These are phyloP conservation scores for Inga leiocalycina DNA, from an alignment of 306 rosid genomes.

Conservation along the genomic window DNA sequence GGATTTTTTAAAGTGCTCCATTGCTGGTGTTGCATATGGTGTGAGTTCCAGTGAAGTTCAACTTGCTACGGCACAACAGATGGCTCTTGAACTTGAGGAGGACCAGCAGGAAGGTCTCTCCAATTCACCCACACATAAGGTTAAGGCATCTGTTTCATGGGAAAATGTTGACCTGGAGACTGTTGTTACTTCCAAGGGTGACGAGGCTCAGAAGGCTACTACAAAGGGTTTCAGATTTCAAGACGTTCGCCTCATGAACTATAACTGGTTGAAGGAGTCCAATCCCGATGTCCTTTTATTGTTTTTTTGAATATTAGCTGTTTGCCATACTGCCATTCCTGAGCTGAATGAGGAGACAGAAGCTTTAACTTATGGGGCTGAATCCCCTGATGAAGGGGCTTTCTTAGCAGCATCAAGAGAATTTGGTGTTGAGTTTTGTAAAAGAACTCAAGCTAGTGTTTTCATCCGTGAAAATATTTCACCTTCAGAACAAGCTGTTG, in stretches of 20 bases:
- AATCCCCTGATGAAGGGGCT: conserved; percentile 98
- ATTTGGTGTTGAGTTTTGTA: conserved; percentile 92
- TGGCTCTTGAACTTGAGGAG: conserved; percentile 73
- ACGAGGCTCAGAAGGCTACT: conserved; percentile 50
- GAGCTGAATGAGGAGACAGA: conserved; percentile 81
- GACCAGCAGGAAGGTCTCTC: conserved; percentile 52
- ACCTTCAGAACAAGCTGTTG: conserved; percentile 57
- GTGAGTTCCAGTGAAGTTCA: too few species aligned
- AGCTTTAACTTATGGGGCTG: conserved; percentile 80
- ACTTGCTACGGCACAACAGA: conserved; percentile 89
- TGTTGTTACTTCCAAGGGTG: conserved; percentile 56
- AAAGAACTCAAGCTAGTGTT: conserved; percentile 82
- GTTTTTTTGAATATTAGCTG: conserved; percentile 81
- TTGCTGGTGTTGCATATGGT: conserved; percentile 88
- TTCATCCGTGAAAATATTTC: conserved; percentile 62
- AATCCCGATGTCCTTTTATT: conserved; percentile 53
- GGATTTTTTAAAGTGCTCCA: conserved; percentile 98
- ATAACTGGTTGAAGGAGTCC: conserved; percentile 86
- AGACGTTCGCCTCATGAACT: conserved; percentile 76
- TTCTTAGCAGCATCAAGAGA: conserved; percentile 95
- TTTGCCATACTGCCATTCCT: conserved; percentile 97
- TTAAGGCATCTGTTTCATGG: conserved; percentile 30
- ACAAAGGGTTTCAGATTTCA: conserved; percentile 89
- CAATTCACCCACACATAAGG: conserved; percentile 48
- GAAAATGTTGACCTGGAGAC: conserved; percentile 53